phyloP scores from a whole-genome alignment of 2,329 filamentous ascomycete species.

The Trichoderma sp. region DNA sequence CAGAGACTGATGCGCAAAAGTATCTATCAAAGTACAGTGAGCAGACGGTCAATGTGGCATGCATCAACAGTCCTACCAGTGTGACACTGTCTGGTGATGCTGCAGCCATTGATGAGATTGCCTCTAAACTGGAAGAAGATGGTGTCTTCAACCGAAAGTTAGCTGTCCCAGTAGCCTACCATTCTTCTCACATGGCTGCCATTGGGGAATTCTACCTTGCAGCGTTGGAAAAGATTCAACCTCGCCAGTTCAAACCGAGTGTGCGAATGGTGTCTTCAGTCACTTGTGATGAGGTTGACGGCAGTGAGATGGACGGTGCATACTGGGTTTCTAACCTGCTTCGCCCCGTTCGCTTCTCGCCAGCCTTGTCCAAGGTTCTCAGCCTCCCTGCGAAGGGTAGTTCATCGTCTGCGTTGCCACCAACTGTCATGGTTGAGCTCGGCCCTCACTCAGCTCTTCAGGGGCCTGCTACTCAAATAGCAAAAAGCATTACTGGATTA shows the following conservation, averaged over 20 bases:
- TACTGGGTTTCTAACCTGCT: constrained; percentile 20
- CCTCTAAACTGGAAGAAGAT: constrained; percentile 34
- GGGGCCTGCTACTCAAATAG: constrained; percentile 10
- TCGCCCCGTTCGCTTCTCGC: constrained; percentile 17
- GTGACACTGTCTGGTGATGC: constrained; percentile 21
- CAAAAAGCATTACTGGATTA: background rate
- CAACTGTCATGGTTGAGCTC: constrained; percentile 17
- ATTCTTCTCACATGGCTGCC: constrained; percentile 32
- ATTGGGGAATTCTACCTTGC: constrained; percentile 25
- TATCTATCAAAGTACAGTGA: constrained; percentile 13
- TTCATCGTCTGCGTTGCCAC: background rate
- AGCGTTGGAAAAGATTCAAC: constrained; percentile 21
- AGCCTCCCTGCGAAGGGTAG: background rate
- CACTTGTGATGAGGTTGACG: background rate
- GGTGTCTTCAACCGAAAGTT: constrained; percentile 43
- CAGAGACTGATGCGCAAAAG: constrained; percentile 11
- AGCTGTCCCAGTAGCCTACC: constrained; percentile 44
- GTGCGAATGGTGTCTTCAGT: constrained; percentile 21
- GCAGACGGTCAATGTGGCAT: constrained; percentile 16
- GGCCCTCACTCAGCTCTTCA: constrained; percentile 20
- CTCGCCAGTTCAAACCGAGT: constrained; percentile 5
- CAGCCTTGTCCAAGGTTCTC: constrained; percentile 10
- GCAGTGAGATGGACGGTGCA: constrained; percentile 3
- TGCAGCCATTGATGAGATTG: constrained; percentile 37
- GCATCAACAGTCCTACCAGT: constrained; percentile 20